phyloP scores from a whole-genome alignment of 306 rosid species.

The Prunus davidiana region DNA sequence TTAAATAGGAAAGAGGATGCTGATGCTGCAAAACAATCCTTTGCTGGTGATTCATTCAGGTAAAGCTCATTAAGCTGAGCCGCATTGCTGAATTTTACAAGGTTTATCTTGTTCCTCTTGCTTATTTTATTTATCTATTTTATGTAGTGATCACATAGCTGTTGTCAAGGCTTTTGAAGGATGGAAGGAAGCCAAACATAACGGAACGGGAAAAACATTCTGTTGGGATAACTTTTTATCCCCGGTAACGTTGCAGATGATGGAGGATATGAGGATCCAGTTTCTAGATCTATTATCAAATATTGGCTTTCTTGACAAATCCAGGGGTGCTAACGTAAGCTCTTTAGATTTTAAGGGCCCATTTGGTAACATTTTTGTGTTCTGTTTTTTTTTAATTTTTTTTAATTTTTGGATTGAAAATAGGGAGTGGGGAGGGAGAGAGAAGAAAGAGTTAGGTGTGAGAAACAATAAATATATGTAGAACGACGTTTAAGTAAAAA shows the following conservation, averaged over 20 bases:
- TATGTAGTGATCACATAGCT: slow-evolving; percentile 85
- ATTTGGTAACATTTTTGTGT: background rate
- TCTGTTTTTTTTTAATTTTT: background rate
- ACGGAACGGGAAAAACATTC: slow-evolving; percentile 56
- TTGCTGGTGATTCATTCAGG: slow-evolving; percentile 97
- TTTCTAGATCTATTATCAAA: slow-evolving; percentile 80
- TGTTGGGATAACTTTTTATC: slow-evolving; percentile 96
- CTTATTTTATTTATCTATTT: slow-evolving; percentile 15
- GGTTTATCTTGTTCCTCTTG: slow-evolving; percentile 11
- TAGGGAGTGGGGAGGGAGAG: background rate
- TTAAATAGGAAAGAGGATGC: slow-evolving; percentile 88
- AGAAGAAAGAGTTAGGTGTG: background rate
- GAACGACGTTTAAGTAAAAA: background rate
- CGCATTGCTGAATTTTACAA: slow-evolving; percentile 6
- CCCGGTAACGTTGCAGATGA: slow-evolving; percentile 83
- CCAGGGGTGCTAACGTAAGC: slow-evolving; percentile 71
- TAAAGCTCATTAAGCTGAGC: slow-evolving; percentile 24
- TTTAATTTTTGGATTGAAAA: background rate
- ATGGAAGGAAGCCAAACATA: slow-evolving; percentile 84
- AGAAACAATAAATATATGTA: background rate
- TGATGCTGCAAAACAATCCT: slow-evolving; percentile 74
- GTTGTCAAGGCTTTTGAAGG: slow-evolving; percentile 94
- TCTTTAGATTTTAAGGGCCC: background rate
- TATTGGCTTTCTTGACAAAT: slow-evolving; percentile 92
- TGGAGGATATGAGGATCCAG: slow-evolving; percentile 93